A percentile compares a stretch with the other conserved stretches of the same genome.
phyloP scores from a whole-genome alignment of 78 protist species.

The Planoprotostelium fungivorum region DNA sequence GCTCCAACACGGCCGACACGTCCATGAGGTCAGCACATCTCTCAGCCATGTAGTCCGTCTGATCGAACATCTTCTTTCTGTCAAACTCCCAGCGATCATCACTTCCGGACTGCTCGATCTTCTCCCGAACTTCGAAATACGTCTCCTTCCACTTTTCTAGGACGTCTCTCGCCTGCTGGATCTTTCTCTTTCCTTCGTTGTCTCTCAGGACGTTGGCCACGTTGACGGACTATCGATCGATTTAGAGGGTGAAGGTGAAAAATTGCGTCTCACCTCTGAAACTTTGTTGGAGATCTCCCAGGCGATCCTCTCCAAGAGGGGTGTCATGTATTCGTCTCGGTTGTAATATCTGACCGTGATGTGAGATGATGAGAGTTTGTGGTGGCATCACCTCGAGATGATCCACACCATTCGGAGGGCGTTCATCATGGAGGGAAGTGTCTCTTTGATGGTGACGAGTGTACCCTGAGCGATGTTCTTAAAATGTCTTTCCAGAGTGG shows the following conservation, averaged over 20 bases:
- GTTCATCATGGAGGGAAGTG: conserved; percentile 74
- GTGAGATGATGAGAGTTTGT: not conserved
- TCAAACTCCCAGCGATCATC: conserved; percentile 87
- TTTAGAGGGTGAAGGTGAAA: conserved; percentile 10
- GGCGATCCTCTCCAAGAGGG: conserved; percentile 71
- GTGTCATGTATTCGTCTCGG: conserved; percentile 76
- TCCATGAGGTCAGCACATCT: conserved; percentile 54
- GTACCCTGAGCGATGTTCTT: conserved; percentile 43
- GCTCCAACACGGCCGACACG: conserved; percentile 29
- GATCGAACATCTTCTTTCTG: conserved; percentile 56
- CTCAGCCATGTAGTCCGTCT: conserved; percentile 58
- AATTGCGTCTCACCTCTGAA: not conserved
- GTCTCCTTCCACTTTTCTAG: conserved; percentile 31
- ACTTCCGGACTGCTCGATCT: conserved; percentile 68
- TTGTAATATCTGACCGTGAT: conserved; percentile 50
- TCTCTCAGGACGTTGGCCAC: not conserved
- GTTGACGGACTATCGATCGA: not conserved
- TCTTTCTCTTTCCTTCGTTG: conserved; percentile 14
- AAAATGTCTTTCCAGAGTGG: conserved; percentile 91
- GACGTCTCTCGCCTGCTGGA: conserved; percentile 5
- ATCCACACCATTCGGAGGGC: conserved; percentile 93
- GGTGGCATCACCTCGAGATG: conserved; percentile 47
- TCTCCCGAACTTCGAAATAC: conserved; percentile 43
- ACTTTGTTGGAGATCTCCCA: conserved; percentile 47
- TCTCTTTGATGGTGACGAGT: conserved; percentile 41